A percentile compares a stretch with the other conserved stretches of the same genome.
Conservation (phyloP, 2,329 filamentous ascomycete species). For the Fusarium napiforme region DNA sequence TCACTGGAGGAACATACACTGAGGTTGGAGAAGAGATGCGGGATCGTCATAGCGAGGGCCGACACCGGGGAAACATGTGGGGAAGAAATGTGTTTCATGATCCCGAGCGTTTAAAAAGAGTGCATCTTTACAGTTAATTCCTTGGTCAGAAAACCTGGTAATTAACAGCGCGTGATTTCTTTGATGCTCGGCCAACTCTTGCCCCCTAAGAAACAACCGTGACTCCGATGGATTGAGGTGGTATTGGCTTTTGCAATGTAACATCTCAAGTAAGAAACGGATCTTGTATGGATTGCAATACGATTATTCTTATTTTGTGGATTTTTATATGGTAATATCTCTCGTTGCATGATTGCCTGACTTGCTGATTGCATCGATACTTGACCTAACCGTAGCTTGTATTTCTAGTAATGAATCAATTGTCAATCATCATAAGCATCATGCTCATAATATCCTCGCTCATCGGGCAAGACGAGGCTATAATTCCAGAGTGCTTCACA, state of each 20-base stretch:
- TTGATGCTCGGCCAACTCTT: neutral
- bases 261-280: neutral
- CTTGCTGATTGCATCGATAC: neutral
- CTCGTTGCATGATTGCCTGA: neutral
- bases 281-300: neutral
- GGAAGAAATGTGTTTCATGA: neutral
- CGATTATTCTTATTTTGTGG: neutral
- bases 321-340: neutral
- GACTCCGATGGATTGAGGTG: neutral
- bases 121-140: neutral
- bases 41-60: neutral
- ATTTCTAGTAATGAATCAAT: neutral
- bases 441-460: neutral
- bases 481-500: conserved; percentile 3
- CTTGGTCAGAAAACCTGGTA: neutral
- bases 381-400: neutral
- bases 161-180: neutral
- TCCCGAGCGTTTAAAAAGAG: neutral
- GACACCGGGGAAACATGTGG: neutral
- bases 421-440: rapidly evolving
- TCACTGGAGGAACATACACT: neutral
- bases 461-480: neutral
- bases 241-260: neutral
- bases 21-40: neutral
- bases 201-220: too few species aligned